Evolutionary conservation across 2,329 filamentous ascomycete genomes (phyloP).

Genomic region (Diaporthe citriasiana): DNA sequence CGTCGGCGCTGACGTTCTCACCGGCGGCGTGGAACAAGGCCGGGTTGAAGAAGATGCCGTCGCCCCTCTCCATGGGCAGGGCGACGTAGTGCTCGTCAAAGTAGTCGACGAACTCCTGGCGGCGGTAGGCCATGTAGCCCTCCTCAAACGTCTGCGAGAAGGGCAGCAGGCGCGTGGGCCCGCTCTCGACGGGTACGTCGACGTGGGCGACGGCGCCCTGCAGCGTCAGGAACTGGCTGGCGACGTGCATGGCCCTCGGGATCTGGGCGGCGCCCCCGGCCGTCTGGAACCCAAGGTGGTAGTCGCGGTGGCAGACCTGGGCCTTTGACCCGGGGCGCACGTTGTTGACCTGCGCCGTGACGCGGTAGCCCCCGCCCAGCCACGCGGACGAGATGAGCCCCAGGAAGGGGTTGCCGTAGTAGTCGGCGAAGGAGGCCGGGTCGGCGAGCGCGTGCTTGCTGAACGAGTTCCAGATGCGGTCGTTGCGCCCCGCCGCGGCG

Average conservation of each 20-base stretch:
- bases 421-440: slow-evolving; percentile 65
- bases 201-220: slow-evolving; percentile 75
- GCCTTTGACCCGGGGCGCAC: slow-evolving; percentile 70
- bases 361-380: slow-evolving; percentile 71
- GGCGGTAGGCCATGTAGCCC: slow-evolving; percentile 71
- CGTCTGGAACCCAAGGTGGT: slow-evolving; percentile 75
- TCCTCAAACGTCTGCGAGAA: slow-evolving; percentile 70
- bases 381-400: slow-evolving; percentile 65
- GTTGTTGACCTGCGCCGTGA: slow-evolving; percentile 75
- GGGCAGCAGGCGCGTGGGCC: slow-evolving; percentile 72
- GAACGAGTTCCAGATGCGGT: slow-evolving; percentile 77
- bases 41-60: slow-evolving; percentile 75
- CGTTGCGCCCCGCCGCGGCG: slow-evolving; percentile 67
- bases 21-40: slow-evolving; percentile 75
- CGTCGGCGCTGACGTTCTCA: slow-evolving; percentile 62
- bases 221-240: slow-evolving; percentile 70
- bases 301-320: slow-evolving; percentile 73
- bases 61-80: slow-evolving; percentile 66
- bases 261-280: slow-evolving; percentile 60
- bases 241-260: slow-evolving; percentile 66
- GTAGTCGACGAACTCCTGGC: slow-evolving; percentile 65
- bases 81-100: slow-evolving; percentile 68
- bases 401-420: slow-evolving; percentile 74
- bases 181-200: slow-evolving; percentile 70
- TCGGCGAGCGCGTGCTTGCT: slow-evolving; percentile 70